Base-by-base conservation (phyloP, 2,329 filamentous ascomycete genomes). In the Pestalotiopsis fici region DNA sequence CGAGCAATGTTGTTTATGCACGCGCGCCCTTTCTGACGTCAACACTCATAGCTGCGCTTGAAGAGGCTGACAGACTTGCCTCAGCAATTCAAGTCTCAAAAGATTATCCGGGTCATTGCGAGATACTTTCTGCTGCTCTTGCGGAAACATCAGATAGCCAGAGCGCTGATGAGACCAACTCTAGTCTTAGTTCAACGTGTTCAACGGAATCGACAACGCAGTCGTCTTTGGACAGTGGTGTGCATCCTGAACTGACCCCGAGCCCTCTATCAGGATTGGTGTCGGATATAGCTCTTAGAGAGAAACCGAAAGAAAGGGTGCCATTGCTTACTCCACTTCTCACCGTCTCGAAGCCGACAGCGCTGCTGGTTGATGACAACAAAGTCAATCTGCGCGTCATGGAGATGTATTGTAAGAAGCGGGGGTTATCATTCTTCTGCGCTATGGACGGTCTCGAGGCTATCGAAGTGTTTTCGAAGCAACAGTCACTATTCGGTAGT, bases 281-380 rank as follows among this genome's bases (percentile, higher is more conserved):
- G 31, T 35, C 31, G 31, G 31, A 35, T 1, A 35, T 35, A 11
- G 31, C 31, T 11, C 7, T 35, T 50, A 15, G 43, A n/a, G 43
- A 18, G n/a, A 50, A 23, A 23, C 21, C 43, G n/a, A 11, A 18
- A 6, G 43, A 50, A 21, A 27, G 11, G 23, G 21, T 6, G 13
- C n/a, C n/a, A 28, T 13, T 18, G 6, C 6, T 21, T n/a, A 9
- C 25, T 7, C n/a, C 55, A 18, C 7, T 25, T 3, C 12, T 12
- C 6, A 57, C 6, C 3, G 18, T 21, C 23, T 23, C 47, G 18
- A 57, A 31, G 0, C 55, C 59, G 15, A 39, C 59, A 13, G 59
- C 28, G 27, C 76, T 86, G 0, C 73, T 86, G 0, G 83, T 85
- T 0, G 83, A 85, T 68, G 83, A 85, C 68, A 86, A 85, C 59